phyloP scores from a whole-genome alignment of 2,329 filamentous ascomycete species.

The Fonsecaea nubica region DNA sequence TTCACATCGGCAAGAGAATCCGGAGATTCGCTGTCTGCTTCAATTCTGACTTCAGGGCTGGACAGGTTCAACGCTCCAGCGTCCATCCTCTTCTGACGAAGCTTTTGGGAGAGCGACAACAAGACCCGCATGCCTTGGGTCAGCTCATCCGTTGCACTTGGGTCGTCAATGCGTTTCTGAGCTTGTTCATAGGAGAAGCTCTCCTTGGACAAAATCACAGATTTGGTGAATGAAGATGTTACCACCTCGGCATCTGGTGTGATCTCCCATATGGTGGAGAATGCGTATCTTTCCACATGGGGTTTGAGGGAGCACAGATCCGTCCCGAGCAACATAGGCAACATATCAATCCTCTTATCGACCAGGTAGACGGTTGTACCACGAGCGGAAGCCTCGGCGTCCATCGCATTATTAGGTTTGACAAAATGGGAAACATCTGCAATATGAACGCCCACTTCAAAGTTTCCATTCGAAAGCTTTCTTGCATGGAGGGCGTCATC shows the following conservation, averaged over 20 bases:
- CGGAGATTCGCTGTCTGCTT: slow-evolving; percentile 84
- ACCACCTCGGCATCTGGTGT: slow-evolving; percentile 84
- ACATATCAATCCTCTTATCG: slow-evolving; percentile 99
- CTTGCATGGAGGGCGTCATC: slow-evolving; percentile 94
- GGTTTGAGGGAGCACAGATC: slow-evolving; percentile 96
- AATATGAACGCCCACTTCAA: slow-evolving; percentile 96
- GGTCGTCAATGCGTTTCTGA: slow-evolving; percentile 90
- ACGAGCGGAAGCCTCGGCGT: slow-evolving; percentile 88
- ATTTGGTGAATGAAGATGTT: slow-evolving; percentile 89
- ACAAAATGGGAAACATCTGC: slow-evolving; percentile 99
- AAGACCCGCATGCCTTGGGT: slow-evolving; percentile 88
- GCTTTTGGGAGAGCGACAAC: slow-evolving; percentile 85
- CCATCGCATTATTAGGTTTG: slow-evolving; percentile 96
- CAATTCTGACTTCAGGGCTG: slow-evolving; percentile 96
- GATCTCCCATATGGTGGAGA: slow-evolving; percentile 88
- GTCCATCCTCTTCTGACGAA: slow-evolving; percentile 94
- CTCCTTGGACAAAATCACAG: slow-evolving; percentile 93
- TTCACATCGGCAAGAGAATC: slow-evolving; percentile 91
- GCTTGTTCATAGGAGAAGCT: slow-evolving; percentile 98
- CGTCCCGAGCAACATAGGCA: slow-evolving; percentile 93
- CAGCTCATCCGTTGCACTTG: slow-evolving; percentile 83
- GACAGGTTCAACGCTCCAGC: slow-evolving; percentile 93
- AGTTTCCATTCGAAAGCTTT: slow-evolving; percentile 86
- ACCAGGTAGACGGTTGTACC: slow-evolving; percentile 97
- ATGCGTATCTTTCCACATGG: slow-evolving; percentile 92